Evolutionary conservation across 179 eudicot species (phyloP).

Genomic region (Actinidia chinensis): DNA sequence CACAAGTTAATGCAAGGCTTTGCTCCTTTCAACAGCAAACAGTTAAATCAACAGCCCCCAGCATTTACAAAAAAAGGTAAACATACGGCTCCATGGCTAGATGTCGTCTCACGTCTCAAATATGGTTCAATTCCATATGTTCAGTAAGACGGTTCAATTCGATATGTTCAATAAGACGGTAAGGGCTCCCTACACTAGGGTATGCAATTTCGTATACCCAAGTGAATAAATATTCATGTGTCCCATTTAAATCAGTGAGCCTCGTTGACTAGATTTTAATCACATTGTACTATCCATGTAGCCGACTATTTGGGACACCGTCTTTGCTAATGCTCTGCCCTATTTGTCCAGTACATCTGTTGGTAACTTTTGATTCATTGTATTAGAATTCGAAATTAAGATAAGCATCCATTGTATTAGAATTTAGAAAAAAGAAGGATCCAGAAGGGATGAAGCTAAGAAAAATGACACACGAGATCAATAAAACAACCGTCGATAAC

Average conservation of each 20-base stretch:
- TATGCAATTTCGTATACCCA: too few species aligned
- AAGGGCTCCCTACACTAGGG: too few species aligned
- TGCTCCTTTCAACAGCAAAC: not conserved
- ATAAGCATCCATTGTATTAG: conserved; percentile 1
- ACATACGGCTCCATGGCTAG: too few species aligned
- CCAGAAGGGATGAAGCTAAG: not conserved
- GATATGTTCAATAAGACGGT: too few species aligned
- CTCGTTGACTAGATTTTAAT: too few species aligned
- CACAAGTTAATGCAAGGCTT: not conserved
- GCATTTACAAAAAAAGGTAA: too few species aligned
- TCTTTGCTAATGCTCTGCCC: conserved; percentile 84
- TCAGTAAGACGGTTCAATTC: too few species aligned
- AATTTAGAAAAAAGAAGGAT: not conserved
- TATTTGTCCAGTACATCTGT: conserved; percentile 76
- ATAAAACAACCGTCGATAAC: not conserved
- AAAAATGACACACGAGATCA: not conserved
- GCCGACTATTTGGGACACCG: conserved; percentile 83
- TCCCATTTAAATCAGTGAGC: too few species aligned
- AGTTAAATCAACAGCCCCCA: not conserved
- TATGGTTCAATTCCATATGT: too few species aligned
- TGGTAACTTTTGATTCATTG: too few species aligned
- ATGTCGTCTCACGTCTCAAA: too few species aligned
- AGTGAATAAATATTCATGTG: too few species aligned
- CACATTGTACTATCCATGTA: not conserved
- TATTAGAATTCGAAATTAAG: not conserved